These are phyloP conservation scores for Lentinula guzmanii DNA, from an alignment of 768 basidiomycete genomes.

Conservation along the genomic window DNA sequence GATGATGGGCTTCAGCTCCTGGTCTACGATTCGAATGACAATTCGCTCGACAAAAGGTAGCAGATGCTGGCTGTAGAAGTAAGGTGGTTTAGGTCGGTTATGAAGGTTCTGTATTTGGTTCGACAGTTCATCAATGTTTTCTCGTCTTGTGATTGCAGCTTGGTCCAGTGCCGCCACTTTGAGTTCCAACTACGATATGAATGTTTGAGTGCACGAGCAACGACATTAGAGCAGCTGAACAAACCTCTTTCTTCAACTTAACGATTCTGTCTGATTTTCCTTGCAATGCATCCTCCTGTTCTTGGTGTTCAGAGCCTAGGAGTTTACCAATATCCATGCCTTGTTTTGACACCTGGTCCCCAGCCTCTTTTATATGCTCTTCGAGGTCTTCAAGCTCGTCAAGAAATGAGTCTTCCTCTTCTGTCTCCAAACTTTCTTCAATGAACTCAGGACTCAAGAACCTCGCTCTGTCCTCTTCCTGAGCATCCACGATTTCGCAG, in stretches of 20 bases:
- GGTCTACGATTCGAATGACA: background rate
- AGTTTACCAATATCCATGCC: background rate
- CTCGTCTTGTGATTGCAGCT: background rate
- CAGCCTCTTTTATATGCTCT: background rate
- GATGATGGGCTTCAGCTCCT: slow-evolving; percentile 1
- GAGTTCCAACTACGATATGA: background rate
- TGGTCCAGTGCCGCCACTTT: background rate
- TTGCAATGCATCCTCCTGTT: background rate
- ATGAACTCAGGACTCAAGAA: background rate
- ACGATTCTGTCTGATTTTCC: background rate
- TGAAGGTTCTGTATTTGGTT: background rate
- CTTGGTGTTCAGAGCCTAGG: background rate
- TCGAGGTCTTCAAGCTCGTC: background rate
- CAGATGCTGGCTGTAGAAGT: background rate
- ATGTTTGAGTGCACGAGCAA: background rate
- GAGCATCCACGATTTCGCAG: background rate
- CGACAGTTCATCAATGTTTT: background rate
- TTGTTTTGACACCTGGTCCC: background rate
- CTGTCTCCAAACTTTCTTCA: background rate
- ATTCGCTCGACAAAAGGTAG: background rate
- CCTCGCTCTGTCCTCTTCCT: background rate
- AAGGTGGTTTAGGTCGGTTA: background rate
- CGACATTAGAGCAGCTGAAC: background rate
- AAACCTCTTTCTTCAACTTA: background rate
- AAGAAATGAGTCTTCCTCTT: background rate